Base-by-base conservation (phyloP, 2,329 filamentous ascomycete genomes). In the Fusarium goolgardi region DNA sequence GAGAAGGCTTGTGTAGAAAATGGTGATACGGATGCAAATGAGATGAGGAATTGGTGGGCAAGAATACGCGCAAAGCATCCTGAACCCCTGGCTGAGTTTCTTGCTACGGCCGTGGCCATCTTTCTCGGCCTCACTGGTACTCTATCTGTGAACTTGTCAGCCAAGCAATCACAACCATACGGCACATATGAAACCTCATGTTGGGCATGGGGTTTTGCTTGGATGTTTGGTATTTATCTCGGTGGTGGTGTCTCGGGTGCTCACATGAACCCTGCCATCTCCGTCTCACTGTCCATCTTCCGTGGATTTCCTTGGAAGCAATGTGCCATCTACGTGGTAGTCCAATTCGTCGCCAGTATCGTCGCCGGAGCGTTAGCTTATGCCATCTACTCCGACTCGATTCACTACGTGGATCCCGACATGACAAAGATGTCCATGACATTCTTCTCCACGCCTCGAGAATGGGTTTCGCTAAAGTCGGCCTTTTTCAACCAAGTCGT, bases 401-500 rank as follows among this genome's bases (percentile, higher is more conserved):
- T 66, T 4, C 23, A 51, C 10, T 37, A 76, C 31, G 71, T 75
- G 13, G 78, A 80, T 27, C 77, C 75, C 3, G 67, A 63, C 4
- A 73, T 78, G 67, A 54, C 68, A 2, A 60, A 67, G 6, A 71
- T 75, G 18, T 77, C 75, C 37, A 71, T 71, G 54, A 76, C 72
- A 7, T 79, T 80, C 70, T 79, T 75, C 63, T 76, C 74, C n/a
- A 78, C 65, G 4, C 78, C 75, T 0, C 47, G 63, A 40, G 60
- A 70, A 16, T 72, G 70, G 72, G 70, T 69, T 6, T 47, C 65
- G 16, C 31, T 69, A 34, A 67, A 67, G 23, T 73, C 65, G 32
- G 78, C 78, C 0, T 76, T 79, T 60, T 74, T 77, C 59, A 78
- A 76, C 29, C 77, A 80, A 62, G 71, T 78, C 2, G 73, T 79